These are phyloP conservation scores for Fusarium nisikadoi DNA, from an alignment of 2,329 filamentous ascomycete species.

Conservation along the genomic window DNA sequence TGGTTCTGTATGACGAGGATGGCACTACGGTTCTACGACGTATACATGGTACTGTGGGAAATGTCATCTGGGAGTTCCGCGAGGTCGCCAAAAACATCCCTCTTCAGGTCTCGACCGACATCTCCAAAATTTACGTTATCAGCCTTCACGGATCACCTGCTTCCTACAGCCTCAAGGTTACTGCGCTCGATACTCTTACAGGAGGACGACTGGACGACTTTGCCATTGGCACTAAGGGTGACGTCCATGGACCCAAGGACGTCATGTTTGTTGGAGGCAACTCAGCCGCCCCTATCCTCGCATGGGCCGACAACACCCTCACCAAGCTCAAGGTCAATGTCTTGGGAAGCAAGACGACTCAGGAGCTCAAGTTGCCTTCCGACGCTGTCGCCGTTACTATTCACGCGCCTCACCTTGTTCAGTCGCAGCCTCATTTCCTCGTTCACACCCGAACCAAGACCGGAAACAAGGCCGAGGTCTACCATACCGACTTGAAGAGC, in stretches of 20 bases:
- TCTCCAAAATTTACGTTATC: constrained; percentile 78
- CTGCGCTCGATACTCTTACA: constrained; percentile 75
- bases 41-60: constrained; percentile 77
- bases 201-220: constrained; percentile 79
- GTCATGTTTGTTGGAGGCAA: constrained; percentile 82
- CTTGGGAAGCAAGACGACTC: constrained; percentile 68
- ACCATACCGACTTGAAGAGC: constrained; percentile 79
- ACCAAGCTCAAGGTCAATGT: constrained; percentile 77
- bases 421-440: constrained; percentile 83
- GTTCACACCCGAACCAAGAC: constrained; percentile 79
- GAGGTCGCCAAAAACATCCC: constrained; percentile 76
- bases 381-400: constrained; percentile 67
- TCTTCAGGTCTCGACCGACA: constrained; percentile 78
- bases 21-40: constrained; percentile 71
- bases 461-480: constrained; percentile 86
- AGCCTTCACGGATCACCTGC: constrained; percentile 76
- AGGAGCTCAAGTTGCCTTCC: constrained; percentile 63
- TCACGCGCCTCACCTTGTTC: constrained; percentile 77
- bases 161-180: constrained; percentile 81
- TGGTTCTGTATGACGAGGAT: constrained; percentile 73
- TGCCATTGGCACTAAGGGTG: constrained; percentile 76
- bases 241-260: constrained; percentile 71
- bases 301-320: constrained; percentile 74
- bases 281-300: constrained; percentile 77
- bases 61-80: constrained; percentile 80